phyloP scores from a whole-genome alignment of 768 basidiomycete species.

The Dioszegia hungarica region DNA sequence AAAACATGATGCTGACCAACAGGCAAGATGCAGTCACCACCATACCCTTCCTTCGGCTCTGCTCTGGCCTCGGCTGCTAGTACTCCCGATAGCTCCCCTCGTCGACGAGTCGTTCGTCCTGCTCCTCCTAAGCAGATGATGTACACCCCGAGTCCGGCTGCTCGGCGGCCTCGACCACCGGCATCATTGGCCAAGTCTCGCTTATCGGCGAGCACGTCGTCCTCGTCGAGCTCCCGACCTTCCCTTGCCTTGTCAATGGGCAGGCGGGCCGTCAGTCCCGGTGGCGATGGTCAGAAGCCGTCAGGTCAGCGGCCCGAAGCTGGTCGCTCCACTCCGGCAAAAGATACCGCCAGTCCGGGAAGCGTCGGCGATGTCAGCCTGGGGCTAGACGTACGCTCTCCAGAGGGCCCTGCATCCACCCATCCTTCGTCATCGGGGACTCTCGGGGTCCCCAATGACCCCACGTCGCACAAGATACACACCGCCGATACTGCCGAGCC shows the following conservation, averaged over 20 bases:
- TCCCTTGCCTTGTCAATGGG: no score
- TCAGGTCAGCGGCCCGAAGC: background rate
- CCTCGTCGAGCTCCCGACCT: background rate
- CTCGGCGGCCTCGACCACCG: slow-evolving; percentile 33
- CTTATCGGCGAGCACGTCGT: background rate
- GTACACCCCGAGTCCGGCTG: slow-evolving; percentile 27
- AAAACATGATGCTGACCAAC: no score
- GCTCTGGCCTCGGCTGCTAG: no score
- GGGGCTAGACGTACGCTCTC: slow-evolving; percentile 8
- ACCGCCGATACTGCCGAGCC: slow-evolving; percentile 11
- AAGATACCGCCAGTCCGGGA: slow-evolving; percentile 14
- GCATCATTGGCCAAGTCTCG: slow-evolving; percentile 4
- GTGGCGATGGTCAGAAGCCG: no score
- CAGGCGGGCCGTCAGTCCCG: no score
- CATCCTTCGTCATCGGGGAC: background rate
- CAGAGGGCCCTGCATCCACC: background rate
- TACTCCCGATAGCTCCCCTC: no score
- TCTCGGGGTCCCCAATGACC: no score
- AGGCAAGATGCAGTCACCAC: no score
- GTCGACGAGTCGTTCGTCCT: background rate
- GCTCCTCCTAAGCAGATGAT: slow-evolving; percentile 16
- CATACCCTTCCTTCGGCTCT: no score
- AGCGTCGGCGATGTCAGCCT: slow-evolving; percentile 21
- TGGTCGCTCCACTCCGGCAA: background rate
- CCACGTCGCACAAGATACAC: background rate